Evolutionary conservation across 225 moss, liverwort and hornwort genomes (phyloP), one percentile per base, ranked within the genome.

Genomic region (Polytrichum commune): DNA sequence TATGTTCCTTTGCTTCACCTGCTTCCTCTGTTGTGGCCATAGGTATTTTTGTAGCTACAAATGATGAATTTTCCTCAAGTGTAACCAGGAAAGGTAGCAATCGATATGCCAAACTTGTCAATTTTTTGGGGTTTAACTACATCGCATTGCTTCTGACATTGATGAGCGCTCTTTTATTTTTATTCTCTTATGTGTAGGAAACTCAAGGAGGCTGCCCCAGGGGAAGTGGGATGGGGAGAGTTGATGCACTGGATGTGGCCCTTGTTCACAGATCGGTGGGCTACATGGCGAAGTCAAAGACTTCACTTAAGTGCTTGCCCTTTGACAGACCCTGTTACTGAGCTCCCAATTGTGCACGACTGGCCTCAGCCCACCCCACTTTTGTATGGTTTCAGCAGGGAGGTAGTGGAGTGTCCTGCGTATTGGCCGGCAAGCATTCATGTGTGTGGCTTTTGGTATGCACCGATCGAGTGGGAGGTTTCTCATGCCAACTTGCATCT

Each of bases 211-310:
- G 90, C 94, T 60, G 69, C 73, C 5, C 76, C 71, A 66, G 88
- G 85, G 75, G 94, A 97, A 85, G 94, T 97, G 60, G 90, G 94
- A 65, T 97, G 97, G 97, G 79, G 75, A 60, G 94, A 97, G 77
- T 78, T 97, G 7, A 91, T 85, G 79, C 97, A 97, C 69, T 94
- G 94, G 97, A 97, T 97, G 94, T 97, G 97, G 97, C 94, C 97
- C 23, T 70, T 97, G 33, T 97, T 97, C 76, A 92, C 88, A 8
- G 86, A 86, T 69, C 89, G 92, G 55, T 97, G 97, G 97, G 82
- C 89, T 27, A 75, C 69, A 1, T 97, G 94, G 97, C 90, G 97
- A 67, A 73, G 82, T 16, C 61, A 78, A 5, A 73, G 73, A 70
- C 87, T 97, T 62, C 94, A 87, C 74, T 78, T 97, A 20, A 91